phyloP scores from a whole-genome alignment of 768 basidiomycete species.

The Cystoderma amianthinum region DNA sequence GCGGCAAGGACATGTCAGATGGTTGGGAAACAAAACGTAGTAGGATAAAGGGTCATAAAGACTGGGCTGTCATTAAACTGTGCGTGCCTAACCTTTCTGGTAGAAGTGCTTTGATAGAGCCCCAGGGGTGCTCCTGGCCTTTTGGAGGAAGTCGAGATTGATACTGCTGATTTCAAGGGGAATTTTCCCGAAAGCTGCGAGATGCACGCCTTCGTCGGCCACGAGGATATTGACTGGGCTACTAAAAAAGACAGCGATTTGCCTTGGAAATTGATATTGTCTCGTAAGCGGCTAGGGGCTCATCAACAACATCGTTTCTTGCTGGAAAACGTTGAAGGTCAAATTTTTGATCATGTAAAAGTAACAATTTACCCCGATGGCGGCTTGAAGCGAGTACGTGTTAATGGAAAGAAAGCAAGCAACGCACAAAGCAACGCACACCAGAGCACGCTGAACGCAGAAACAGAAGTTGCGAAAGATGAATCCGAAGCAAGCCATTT shows the following conservation, averaged over 20 bases:
- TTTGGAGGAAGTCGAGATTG: constrained; percentile 78
- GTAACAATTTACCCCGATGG: constrained; percentile 93
- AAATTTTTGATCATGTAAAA: constrained; percentile 74
- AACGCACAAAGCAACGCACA: constrained; percentile 2
- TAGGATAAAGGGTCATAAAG: constrained; percentile 70
- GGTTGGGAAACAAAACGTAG: constrained; percentile 98
- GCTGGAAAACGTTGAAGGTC: constrained; percentile 54
- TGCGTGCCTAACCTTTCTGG: constrained; percentile 27
- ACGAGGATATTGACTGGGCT: constrained; percentile 28
- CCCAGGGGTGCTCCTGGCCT: constrained; percentile 66
- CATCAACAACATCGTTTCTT: constrained; percentile 89
- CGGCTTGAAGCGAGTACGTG: constrained; percentile 87
- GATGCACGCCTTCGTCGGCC: constrained; percentile 50
- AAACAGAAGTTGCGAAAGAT: not conserved
- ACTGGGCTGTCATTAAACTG: constrained; percentile 91
- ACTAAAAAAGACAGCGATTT: constrained; percentile 28
- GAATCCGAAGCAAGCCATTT: not conserved
- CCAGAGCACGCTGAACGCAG: not conserved
- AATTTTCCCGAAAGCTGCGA: constrained; percentile 92
- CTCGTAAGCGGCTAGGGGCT: constrained; percentile 77
- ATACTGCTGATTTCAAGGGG: constrained; percentile 93
- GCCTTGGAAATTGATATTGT: constrained; percentile 70
- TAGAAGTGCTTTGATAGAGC: not conserved
- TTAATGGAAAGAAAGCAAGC: constrained; percentile 53
- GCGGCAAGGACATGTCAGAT: constrained; percentile 94